A percentile compares a stretch with the other conserved stretches of the same genome.
Evolutionary conservation across 1,284 basidiomycete species (phyloP).

Genomic region (Schizophyllum amplum): DNA sequence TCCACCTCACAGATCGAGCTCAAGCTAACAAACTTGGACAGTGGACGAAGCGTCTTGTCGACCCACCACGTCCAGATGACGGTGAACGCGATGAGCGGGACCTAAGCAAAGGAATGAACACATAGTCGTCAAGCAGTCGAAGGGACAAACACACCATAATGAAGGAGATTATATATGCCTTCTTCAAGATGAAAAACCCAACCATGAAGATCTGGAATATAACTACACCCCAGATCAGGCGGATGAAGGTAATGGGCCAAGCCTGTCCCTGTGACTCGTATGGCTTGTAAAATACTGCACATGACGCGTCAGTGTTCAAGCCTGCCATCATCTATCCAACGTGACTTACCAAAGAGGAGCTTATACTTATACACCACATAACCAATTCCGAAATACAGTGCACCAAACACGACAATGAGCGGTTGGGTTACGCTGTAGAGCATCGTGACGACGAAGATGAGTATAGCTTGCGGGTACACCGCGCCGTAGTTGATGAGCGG

Average conservation of each 20-base stretch:
- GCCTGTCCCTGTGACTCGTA: conserved; percentile 92
- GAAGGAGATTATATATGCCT: conserved; percentile 70
- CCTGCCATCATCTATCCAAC: background rate
- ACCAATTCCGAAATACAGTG: conserved; percentile 88
- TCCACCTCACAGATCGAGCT: conserved; percentile 86
- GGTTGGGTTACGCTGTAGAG: conserved; percentile 95
- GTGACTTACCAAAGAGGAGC: conserved; percentile 76
- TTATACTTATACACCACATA: conserved; percentile 99
- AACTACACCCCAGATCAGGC: conserved; percentile 82
- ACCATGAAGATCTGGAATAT: conserved; percentile 91
- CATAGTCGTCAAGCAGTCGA: background rate
- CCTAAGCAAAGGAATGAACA: background rate
- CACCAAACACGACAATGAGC: conserved; percentile 89
- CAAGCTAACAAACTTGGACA: conserved; percentile 78
- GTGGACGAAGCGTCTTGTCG: conserved; percentile 60
- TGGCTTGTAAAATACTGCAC: conserved; percentile 82
- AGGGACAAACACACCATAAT: conserved; percentile 42
- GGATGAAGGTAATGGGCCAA: conserved; percentile 87
- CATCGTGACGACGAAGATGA: conserved; percentile 92
- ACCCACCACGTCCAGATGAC: conserved; percentile 77
- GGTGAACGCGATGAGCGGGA: conserved; percentile 71
- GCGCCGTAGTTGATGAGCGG: conserved; percentile 94
- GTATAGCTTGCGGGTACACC: conserved; percentile 90
- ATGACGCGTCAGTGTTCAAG: conserved; percentile 5
- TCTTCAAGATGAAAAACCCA: conserved; percentile 83